phyloP scores from a whole-genome alignment of 768 basidiomycete genomes.

The Lactifluus pinguis region DNA sequence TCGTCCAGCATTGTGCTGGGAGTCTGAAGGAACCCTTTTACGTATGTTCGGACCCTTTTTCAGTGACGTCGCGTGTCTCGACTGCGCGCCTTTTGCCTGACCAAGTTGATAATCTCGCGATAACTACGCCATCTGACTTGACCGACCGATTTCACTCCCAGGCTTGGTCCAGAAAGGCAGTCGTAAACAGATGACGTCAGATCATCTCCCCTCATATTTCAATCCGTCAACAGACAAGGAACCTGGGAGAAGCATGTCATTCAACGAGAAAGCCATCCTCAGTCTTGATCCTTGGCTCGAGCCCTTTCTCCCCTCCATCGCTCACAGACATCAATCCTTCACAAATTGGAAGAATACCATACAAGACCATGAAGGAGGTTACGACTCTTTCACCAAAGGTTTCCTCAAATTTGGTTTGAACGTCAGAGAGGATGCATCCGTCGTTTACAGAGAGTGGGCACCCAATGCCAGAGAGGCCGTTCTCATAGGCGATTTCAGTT shows the following conservation, averaged over 20 bases:
- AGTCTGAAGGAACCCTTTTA: background rate
- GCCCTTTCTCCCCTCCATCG: constrained; percentile 60
- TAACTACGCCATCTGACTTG: too few relatives aligned
- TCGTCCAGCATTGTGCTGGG: background rate
- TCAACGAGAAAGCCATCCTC: constrained; percentile 51
- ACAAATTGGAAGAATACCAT: constrained; percentile 71
- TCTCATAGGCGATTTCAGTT: constrained; percentile 96
- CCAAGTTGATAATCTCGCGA: background rate
- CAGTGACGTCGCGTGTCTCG: background rate
- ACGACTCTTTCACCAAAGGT: constrained; percentile 68
- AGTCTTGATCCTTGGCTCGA: constrained; percentile 66
- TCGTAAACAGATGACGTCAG: constrained; percentile 11
- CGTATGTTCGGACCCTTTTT: background rate
- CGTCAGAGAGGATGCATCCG: constrained; percentile 51
- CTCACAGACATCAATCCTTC: constrained; percentile 58
- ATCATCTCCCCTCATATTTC: background rate
- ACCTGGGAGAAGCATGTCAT: constrained; percentile 21
- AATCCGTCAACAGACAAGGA: background rate
- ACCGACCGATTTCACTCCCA: background rate
- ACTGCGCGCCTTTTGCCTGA: background rate
- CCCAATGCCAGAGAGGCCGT: constrained; percentile 77
- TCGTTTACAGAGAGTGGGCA: constrained; percentile 94
- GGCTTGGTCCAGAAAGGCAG: background rate
- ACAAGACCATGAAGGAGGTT: constrained; percentile 73
- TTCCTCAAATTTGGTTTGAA: constrained; percentile 77